Conservation (phyloP, 441 rosid genomes). For the Pelargonium cotyledonis region DNA sequence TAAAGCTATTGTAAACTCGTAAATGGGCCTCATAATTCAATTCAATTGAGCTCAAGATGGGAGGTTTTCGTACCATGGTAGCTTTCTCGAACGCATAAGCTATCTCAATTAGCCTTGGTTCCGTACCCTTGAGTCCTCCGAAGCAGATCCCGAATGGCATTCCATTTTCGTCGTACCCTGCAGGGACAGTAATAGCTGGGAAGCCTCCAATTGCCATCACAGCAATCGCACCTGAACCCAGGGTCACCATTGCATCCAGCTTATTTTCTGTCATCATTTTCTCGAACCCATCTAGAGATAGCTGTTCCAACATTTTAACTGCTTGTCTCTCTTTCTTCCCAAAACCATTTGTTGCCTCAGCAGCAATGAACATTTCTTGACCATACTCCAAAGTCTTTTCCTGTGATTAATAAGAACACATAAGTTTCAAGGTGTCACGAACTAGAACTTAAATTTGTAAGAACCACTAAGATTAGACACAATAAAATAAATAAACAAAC, state of each 20-base stretch:
- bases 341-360: constrained; percentile 29
- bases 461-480: no score
- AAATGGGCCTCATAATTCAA: neutral
- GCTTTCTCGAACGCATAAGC: constrained; percentile 46
- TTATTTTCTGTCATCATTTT: constrained; percentile 35
- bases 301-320: constrained; percentile 21
- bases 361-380: constrained; percentile 32
- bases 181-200: constrained; percentile 42
- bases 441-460: no score
- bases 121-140: constrained; percentile 40
- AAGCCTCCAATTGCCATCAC: constrained; percentile 40
- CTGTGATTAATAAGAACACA: constrained; percentile 17
- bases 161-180: constrained; percentile 33
- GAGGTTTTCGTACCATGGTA: constrained; percentile 28
- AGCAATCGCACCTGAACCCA: constrained; percentile 19
- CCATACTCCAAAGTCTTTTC: constrained; percentile 33
- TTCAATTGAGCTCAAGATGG: constrained; percentile 12
- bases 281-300: constrained; percentile 36
- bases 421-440: neutral
- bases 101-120: constrained; percentile 40
- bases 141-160: constrained; percentile 45
- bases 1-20: neutral
- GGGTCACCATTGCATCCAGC: constrained; percentile 40
- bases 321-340: constrained; percentile 28
- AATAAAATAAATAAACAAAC: no score